phyloP scores from a whole-genome alignment of 148 eudicot species.

The Rhododendron ovatum region DNA sequence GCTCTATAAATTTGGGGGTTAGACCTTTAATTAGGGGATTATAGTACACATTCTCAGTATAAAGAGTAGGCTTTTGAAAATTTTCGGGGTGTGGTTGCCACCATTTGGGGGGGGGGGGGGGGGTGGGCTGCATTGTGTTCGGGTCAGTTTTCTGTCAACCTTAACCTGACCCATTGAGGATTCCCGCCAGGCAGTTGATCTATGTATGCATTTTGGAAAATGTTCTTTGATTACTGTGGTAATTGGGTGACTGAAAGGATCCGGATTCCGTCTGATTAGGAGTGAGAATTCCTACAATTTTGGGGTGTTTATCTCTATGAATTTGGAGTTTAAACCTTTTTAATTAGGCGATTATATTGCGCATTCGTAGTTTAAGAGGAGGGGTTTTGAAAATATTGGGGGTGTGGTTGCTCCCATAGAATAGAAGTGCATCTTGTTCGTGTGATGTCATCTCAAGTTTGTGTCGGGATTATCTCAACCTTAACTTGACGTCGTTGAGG shows the following conservation, averaged over 20 bases:
- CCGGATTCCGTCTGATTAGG: background rate
- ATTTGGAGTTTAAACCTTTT: background rate
- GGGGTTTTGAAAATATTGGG: background rate
- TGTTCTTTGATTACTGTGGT: background rate
- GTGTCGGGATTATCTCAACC: background rate
- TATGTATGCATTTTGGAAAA: background rate
- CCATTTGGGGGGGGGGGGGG: background rate
- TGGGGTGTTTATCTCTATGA: background rate
- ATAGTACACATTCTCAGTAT: no score
- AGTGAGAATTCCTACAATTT: background rate
- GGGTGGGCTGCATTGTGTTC: background rate
- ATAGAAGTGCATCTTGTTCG: background rate
- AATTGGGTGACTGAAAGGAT: background rate
- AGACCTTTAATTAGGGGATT: background rate
- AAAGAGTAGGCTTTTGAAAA: background rate
- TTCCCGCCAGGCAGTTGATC: background rate
- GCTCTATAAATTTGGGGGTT: background rate
- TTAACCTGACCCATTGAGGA: background rate
- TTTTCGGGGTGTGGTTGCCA: background rate
- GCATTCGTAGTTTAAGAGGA: background rate
- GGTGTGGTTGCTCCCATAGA: background rate
- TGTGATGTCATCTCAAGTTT: background rate
- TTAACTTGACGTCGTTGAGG: background rate
- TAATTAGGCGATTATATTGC: background rate
- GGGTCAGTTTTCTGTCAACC: background rate